Percentiles rank a stretch among this genome's conserved stretches.
phyloP scores from a whole-genome alignment of 116 monocot genomes.

The Papilionanthe hybrid region DNA sequence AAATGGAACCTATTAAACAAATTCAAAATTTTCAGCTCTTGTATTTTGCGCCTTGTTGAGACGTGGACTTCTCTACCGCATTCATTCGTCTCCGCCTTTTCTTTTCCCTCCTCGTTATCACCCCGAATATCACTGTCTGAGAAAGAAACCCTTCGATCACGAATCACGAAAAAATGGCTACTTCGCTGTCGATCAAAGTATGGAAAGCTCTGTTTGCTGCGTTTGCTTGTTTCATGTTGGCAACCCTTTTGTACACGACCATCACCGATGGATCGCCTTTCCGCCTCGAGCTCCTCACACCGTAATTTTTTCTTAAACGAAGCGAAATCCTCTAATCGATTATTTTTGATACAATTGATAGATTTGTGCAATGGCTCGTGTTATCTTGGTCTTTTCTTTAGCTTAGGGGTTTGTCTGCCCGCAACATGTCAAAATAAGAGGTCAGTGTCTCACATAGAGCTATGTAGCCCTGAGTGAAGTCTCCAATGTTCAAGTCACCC shows the following conservation, averaged over 20 bases:
- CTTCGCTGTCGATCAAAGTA: constrained; percentile 11
- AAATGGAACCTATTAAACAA: too few relatives aligned
- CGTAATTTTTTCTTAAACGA: constrained; percentile 39
- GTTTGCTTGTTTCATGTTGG: constrained; percentile 57
- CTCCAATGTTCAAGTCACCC: too few relatives aligned
- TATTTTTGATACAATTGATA: not conserved
- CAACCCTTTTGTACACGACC: constrained; percentile 65
- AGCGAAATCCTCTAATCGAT: not conserved
- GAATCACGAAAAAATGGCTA: constrained; percentile 28
- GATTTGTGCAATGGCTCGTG: too few relatives aligned
- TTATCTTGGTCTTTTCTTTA: too few relatives aligned
- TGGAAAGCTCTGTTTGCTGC: constrained; percentile 36
- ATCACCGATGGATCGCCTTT: constrained; percentile 77
- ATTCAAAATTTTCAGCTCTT: too few relatives aligned
- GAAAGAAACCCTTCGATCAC: not conserved
- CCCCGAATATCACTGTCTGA: not conserved
- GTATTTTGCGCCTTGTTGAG: not conserved
- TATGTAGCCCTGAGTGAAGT: too few relatives aligned
- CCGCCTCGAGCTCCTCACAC: constrained; percentile 68
- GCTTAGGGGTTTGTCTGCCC: too few relatives aligned
- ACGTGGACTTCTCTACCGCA: constrained; percentile 1
- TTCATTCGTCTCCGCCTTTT: not conserved
- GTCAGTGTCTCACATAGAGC: too few relatives aligned
- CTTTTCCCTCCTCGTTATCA: not conserved
- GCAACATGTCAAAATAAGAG: too few relatives aligned